Percentiles rank a stretch among this genome's conserved stretches.
Conservation (phyloP, 495 filamentous ascomycete species). For the Evernia prunastri region DNA sequence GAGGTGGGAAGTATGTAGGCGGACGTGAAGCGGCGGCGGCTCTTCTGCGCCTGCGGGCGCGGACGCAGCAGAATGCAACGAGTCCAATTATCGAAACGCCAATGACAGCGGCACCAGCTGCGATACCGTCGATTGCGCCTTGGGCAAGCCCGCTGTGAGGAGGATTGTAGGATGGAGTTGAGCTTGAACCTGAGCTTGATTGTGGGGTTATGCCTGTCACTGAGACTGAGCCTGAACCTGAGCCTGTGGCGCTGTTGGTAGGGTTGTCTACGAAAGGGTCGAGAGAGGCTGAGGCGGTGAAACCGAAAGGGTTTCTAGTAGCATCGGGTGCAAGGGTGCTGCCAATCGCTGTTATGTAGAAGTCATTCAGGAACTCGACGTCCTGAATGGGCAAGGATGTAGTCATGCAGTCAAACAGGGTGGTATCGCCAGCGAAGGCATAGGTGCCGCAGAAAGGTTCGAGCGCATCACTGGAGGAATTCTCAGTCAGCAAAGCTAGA, state of each 20-base stretch:
- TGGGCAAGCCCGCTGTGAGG: constrained; percentile 14
- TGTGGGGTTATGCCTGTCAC: background rate
- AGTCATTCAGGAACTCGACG: constrained; percentile 20
- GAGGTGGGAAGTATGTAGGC: constrained; percentile 8
- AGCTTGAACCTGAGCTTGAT: background rate
- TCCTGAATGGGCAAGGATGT: background rate
- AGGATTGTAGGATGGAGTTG: background rate
- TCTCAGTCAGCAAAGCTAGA: background rate
- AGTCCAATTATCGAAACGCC: constrained; percentile 7
- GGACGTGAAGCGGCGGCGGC: constrained; percentile 12
- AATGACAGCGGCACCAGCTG: constrained; percentile 13
- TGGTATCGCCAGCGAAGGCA: constrained; percentile 14
- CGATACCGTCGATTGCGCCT: constrained; percentile 20
- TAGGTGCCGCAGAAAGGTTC: constrained; percentile 23
- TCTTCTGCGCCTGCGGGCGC: constrained; percentile 10
- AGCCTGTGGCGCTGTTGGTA: background rate
- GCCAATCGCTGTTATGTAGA: constrained; percentile 21
- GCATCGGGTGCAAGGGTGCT: constrained; percentile 16
- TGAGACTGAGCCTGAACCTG: background rate
- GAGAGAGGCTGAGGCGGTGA: constrained; percentile 8
- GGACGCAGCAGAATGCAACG: constrained; percentile 14
- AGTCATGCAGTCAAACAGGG: constrained; percentile 12
- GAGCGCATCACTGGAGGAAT: constrained; percentile 2
- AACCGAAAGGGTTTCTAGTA: constrained; percentile 5
- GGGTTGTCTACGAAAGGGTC: background rate